phyloP scores from a whole-genome alignment of 1,284 basidiomycete genomes.

The Naganishia sp. region DNA sequence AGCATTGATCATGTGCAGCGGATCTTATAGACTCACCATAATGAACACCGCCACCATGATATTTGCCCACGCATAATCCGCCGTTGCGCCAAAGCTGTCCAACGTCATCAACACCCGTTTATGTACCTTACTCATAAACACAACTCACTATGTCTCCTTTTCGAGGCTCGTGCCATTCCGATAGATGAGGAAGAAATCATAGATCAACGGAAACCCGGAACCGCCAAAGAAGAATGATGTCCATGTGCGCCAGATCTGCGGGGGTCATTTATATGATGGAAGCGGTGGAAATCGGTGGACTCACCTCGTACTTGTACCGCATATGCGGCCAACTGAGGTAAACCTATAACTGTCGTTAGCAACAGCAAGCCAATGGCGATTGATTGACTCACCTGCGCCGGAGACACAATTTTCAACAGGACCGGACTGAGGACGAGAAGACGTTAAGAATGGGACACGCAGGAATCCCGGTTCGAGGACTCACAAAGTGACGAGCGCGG shows the following conservation, averaged over 20 bases:
- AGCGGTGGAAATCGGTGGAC: neutral
- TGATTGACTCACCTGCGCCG: constrained; percentile 11
- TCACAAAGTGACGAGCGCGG: constrained; percentile 65
- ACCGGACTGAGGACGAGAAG: neutral
- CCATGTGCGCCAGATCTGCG: constrained; percentile 47
- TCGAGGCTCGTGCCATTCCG: constrained; percentile 50
- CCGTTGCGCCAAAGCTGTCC: constrained; percentile 42
- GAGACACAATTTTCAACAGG: constrained; percentile 20
- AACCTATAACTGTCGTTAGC: neutral
- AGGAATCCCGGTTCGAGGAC: neutral
- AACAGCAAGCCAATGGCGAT: neutral
- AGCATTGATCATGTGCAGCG: neutral
- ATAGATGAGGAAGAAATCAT: constrained; percentile 50
- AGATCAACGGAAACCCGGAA: constrained; percentile 42
- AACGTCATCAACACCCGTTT: neutral
- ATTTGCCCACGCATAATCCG: constrained; percentile 50
- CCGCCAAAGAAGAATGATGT: constrained; percentile 51
- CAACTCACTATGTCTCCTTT: constrained; percentile 39
- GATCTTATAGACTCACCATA: constrained; percentile 33
- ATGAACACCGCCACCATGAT: constrained; percentile 43
- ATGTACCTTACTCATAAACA: neutral
- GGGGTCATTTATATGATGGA: neutral
- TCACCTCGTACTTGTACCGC: constrained; percentile 27
- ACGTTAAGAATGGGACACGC: neutral
- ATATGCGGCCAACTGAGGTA: constrained; percentile 30